These are phyloP conservation scores for Ophiostoma triangulosporum DNA, from an alignment of 2,329 filamentous ascomycete genomes.

Conservation along the genomic window DNA sequence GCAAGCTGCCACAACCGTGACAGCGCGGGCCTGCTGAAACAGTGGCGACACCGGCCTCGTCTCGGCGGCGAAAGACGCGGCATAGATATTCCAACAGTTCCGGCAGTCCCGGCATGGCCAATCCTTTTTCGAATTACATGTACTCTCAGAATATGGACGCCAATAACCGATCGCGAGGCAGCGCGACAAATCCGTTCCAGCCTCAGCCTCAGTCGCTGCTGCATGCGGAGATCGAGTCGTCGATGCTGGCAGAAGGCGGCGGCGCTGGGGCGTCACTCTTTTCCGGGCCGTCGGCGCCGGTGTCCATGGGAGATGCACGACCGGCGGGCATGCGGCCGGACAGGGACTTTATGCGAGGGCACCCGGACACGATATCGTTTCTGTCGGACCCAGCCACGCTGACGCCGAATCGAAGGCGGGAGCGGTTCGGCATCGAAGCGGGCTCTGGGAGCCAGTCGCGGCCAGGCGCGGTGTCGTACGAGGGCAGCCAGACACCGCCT, in stretches of 20 bases:
- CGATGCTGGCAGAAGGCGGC: not conserved
- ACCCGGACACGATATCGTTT: not conserved
- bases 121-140: not conserved
- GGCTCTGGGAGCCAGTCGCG: not conserved
- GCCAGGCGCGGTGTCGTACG: not conserved
- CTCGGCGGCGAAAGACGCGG: slow-evolving; percentile 2
- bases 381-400: too few species aligned
- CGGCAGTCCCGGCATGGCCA: not conserved
- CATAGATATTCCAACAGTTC: not conserved
- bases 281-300: not conserved
- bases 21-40: not conserved
- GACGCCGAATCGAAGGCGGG: not conserved
- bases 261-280: not conserved
- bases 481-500: not conserved
- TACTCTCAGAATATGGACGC: not conserved
- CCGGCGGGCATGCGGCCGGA: not conserved
- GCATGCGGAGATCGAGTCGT: not conserved
- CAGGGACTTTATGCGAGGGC: too few species aligned
- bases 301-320: not conserved
- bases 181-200: not conserved
- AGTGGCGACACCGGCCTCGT: not conserved
- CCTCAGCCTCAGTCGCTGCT: not conserved
- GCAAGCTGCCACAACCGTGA: not conserved
- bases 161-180: not conserved
- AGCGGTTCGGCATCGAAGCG: not conserved